Evolutionary conservation across 345 rosid genomes (phyloP), one percentile per base, ranked within the genome.

Genomic region (Mercurialis annua): DNA sequence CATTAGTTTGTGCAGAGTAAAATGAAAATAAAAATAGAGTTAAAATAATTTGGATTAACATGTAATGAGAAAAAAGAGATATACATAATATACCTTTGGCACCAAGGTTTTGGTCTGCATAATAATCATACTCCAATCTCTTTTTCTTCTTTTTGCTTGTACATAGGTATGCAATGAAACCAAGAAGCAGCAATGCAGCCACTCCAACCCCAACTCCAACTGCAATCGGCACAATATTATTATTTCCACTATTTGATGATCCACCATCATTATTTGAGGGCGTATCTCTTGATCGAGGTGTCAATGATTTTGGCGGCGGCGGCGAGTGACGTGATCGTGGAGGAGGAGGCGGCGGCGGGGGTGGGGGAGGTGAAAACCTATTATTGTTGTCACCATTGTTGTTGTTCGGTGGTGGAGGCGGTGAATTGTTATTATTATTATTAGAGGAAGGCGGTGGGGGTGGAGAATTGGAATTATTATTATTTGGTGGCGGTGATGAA

Each of bases 61-160:
- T 50, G 4, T 8, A 24, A 50, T 9, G 2, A 24, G 20, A 10
- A n/a, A 17, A 48, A 48, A 23, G n/a, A 48, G 7, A 48, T 2
- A 17, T 17, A 18, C 7, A 48, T 2, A 1, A 56, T 26, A 1
- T 68, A 69, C 78, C 59, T 16, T 46, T 65, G 55, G 10, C 21
- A 55, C 42, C 60, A 33, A 38, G 58, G 26, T 65, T 49, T 17
- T 55, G 72, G 71, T 72, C 80, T 5, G 67, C 63, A 74, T 78
- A 80, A 59, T 79, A 79, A 59, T 74, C 80, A 48, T 49, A 51
- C 36, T 73, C 73, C 52, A 65, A 51, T 68, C 70, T 78, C 65
- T 73, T 84, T 82, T 67, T 87, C 80, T 81, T 90, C 54, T 80
- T 83, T 43, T 78, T 76, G 66, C 81, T 70, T 49, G 83, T 69